Evolutionary conservation across 768 basidiomycete genomes (phyloP).

Genomic region (Clathrus columnatus): DNA sequence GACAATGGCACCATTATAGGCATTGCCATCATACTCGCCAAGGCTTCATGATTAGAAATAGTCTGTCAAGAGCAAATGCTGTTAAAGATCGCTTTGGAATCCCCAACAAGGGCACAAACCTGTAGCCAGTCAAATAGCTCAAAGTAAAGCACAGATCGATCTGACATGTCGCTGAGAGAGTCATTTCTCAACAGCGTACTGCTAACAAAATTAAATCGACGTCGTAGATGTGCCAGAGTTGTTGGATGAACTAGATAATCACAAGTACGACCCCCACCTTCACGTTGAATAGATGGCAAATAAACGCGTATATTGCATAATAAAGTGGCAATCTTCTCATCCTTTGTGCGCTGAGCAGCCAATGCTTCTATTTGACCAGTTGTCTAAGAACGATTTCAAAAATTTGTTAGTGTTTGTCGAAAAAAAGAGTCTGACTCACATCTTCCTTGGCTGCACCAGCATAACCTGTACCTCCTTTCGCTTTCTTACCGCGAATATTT

Average conservation of each 20-base stretch:
- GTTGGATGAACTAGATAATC: constrained; percentile 93
- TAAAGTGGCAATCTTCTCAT: constrained; percentile 61
- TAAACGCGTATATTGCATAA: constrained; percentile 69
- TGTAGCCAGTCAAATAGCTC: constrained; percentile 90
- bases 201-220: constrained; percentile 84
- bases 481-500: constrained; percentile 47
- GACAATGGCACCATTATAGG: constrained; percentile 83
- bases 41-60: constrained; percentile 85
- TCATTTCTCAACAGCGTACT: constrained; percentile 84
- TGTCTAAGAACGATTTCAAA: constrained; percentile 39
- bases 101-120: constrained; percentile 33
- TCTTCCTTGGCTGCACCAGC: constrained; percentile 79
- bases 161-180: constrained; percentile 91
- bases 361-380: constrained; percentile 75
- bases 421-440: constrained; percentile 37
- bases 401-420: neutral
- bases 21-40: constrained; percentile 96
- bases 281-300: constrained; percentile 71
- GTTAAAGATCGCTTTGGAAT: neutral
- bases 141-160: constrained; percentile 75
- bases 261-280: constrained; percentile 68
- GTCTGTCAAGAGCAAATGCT: constrained; percentile 40
- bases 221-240: constrained; percentile 80
- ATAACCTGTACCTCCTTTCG: constrained; percentile 79
- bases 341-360: constrained; percentile 62